Percentiles rank a stretch among this genome's conserved stretches.
Conservation (phyloP, 352 stramenopile species). For the Lagenidium giganteum region DNA sequence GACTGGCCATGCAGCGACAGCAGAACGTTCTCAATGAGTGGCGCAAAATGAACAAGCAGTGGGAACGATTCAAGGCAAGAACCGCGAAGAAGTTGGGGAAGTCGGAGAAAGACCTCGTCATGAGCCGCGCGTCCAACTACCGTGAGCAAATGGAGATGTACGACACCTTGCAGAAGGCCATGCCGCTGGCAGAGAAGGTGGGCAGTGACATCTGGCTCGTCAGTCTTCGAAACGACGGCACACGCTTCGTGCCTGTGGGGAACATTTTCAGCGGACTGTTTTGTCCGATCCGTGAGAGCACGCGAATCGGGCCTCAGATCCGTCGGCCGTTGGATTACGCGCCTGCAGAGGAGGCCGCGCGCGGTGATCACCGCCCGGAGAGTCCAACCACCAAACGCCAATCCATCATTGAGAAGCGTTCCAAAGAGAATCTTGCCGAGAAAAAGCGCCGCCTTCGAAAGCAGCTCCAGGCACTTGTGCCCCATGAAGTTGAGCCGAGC, state of each 20-base stretch:
- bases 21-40: conserved; percentile 67
- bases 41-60: conserved; percentile 62
- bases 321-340: conserved; percentile 59
- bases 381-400: conserved; percentile 9
- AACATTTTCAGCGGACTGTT: conserved; percentile 93
- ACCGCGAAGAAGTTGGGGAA: conserved; percentile 60
- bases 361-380: conserved; percentile 7
- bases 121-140: conserved; percentile 79
- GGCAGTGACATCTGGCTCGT: conserved; percentile 88
- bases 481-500: conserved; percentile 56
- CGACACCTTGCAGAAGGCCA: conserved; percentile 84
- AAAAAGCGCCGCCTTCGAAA: conserved; percentile 69
- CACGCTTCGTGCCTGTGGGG: conserved; percentile 83
- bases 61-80: conserved; percentile 61
- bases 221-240: conserved; percentile 78
- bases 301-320: conserved; percentile 40
- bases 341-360: neutral
- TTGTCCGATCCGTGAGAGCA: conserved; percentile 80
- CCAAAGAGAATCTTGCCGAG: conserved; percentile 34
- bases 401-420: conserved; percentile 51
- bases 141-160: conserved; percentile 89
- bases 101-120: conserved; percentile 71
- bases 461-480: conserved; percentile 55
- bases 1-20: conserved; percentile 54
- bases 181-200: conserved; percentile 84